These are phyloP conservation scores for Saccharomyces pastorianus DNA, from an alignment of 1,139 yeast genomes.

Conservation along the genomic window DNA sequence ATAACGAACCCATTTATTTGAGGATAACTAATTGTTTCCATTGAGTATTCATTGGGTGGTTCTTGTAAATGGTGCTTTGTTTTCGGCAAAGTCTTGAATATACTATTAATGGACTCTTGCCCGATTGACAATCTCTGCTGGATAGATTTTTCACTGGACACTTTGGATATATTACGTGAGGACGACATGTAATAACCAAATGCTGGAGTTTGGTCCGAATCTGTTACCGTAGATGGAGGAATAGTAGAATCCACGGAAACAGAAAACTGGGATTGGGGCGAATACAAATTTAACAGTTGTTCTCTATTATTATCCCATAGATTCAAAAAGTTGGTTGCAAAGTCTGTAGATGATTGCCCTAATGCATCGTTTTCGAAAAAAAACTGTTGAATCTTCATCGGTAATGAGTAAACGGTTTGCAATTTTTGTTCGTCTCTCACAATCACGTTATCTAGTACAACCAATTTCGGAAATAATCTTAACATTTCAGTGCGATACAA, in stretches of 20 bases:
- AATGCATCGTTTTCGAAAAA: slow-evolving; percentile 79
- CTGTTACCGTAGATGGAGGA: slow-evolving; percentile 38
- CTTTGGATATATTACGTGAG: slow-evolving; percentile 69
- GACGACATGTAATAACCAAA: slow-evolving; percentile 60
- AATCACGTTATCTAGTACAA: slow-evolving; percentile 68
- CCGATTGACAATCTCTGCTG: slow-evolving; percentile 61
- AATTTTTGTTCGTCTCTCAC: slow-evolving; percentile 67
- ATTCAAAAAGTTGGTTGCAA: slow-evolving; percentile 64
- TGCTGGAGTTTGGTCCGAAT: slow-evolving; percentile 37
- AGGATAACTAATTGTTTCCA: slow-evolving; percentile 70
- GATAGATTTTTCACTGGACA: slow-evolving; percentile 53
- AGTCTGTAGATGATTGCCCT: slow-evolving; percentile 62
- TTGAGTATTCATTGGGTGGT: slow-evolving; percentile 58
- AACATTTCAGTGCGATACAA: slow-evolving; percentile 56
- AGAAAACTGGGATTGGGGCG: slow-evolving; percentile 79
- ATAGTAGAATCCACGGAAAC: slow-evolving; percentile 46
- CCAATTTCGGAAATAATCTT: slow-evolving; percentile 66
- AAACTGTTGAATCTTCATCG: slow-evolving; percentile 42
- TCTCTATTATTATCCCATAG: slow-evolving; percentile 76
- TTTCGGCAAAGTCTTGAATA: slow-evolving; percentile 62
- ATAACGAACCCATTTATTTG: slow-evolving; percentile 70
- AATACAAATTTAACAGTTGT: slow-evolving; percentile 65
- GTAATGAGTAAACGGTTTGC: slow-evolving; percentile 45
- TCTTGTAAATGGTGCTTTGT: slow-evolving; percentile 62
- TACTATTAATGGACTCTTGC: slow-evolving; percentile 51